Evolutionary conservation across 2,329 filamentous ascomycete species (phyloP).

Genomic region (Calcarisporium arbuscula): DNA sequence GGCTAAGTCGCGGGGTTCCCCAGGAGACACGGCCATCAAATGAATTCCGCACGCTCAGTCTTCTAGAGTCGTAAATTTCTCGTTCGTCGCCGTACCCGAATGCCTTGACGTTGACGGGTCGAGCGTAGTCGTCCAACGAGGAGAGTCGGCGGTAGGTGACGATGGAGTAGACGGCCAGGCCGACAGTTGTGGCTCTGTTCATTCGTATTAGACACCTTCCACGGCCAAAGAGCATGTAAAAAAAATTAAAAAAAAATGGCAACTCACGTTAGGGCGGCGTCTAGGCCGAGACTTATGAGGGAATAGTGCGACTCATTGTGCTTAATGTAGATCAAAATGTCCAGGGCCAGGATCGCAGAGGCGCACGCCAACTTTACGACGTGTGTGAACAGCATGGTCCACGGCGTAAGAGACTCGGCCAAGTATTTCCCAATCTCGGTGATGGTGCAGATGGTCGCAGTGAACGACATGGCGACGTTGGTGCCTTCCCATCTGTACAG

Average conservation of each 20-base stretch:
- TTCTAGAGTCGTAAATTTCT: constrained; percentile 19
- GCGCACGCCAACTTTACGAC: constrained; percentile 43
- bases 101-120: constrained; percentile 42
- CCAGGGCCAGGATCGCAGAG: constrained; percentile 40
- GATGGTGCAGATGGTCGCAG: constrained; percentile 40
- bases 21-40: constrained; percentile 20
- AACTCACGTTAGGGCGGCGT: constrained; percentile 42
- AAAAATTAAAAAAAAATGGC: background rate
- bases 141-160: constrained; percentile 40
- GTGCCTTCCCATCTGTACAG: constrained; percentile 44
- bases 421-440: constrained; percentile 40
- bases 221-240: background rate
- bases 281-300: constrained; percentile 40
- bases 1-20: constrained; percentile 22
- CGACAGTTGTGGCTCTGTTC: constrained; percentile 34
- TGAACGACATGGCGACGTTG: constrained; percentile 43
- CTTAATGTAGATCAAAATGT: constrained; percentile 44
- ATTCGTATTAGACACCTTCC: constrained; percentile 6
- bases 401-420: constrained; percentile 46
- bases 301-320: constrained; percentile 41
- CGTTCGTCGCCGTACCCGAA: constrained; percentile 37
- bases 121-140: constrained; percentile 43
- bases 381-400: constrained; percentile 46
- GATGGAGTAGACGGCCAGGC: constrained; percentile 40
- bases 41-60: constrained; percentile 14